A percentile compares a stretch with the other conserved stretches of the same genome.
Evolutionary conservation across 192 early-diverging fungal species (phyloP).

Genomic region (Backusella macrospora): DNA sequence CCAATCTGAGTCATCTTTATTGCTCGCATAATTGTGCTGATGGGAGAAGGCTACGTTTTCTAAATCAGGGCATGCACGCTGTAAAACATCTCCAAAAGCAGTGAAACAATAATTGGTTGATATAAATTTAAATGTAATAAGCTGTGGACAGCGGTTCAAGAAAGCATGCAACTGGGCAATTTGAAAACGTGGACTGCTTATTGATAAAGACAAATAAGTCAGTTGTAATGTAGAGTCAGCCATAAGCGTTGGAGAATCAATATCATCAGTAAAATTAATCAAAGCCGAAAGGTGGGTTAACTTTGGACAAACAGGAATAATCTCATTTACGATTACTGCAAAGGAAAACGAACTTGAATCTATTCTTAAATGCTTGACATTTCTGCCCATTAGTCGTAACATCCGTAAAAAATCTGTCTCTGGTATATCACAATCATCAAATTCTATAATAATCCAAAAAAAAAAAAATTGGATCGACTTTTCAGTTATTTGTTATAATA

Average conservation of each 20-base stretch:
- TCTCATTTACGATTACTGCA: neutral
- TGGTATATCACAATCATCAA: constrained; percentile 4
- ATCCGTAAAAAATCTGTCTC: neutral
- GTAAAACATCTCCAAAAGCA: neutral
- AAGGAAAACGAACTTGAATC: neutral
- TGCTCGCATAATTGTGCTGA: neutral
- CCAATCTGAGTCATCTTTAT: neutral
- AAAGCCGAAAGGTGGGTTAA: constrained; percentile 15
- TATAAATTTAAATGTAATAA: neutral
- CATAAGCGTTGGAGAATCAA: neutral
- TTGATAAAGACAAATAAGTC: neutral
- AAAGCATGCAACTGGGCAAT: neutral
- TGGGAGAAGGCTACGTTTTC: neutral
- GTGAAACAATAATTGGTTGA: neutral
- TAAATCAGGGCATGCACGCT: neutral
- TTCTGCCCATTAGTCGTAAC: constrained; percentile 15
- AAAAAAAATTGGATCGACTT: neutral
- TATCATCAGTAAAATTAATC: neutral
- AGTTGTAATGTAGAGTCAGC: neutral
- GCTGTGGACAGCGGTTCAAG: neutral
- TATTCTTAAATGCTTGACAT: constrained; percentile 4
- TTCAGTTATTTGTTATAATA: neutral
- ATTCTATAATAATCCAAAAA: neutral
- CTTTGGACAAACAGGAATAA: neutral
- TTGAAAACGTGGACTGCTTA: neutral